phyloP scores from a whole-genome alignment of 2,329 filamentous ascomycete species.

The Ustulina deusta region DNA sequence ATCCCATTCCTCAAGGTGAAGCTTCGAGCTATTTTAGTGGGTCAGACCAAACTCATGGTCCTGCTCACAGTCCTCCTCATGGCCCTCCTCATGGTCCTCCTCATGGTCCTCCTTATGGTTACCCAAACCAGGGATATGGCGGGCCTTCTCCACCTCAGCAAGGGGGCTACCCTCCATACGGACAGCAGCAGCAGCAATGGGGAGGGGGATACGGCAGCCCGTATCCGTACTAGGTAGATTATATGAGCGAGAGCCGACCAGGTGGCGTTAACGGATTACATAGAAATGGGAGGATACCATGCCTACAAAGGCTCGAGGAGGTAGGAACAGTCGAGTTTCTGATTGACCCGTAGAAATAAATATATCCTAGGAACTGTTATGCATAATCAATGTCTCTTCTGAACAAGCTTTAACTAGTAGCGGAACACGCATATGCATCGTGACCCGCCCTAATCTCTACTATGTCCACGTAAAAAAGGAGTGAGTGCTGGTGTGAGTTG shows the following conservation, averaged over 20 bases:
- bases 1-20: slow-evolving; percentile 35
- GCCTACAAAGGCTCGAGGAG: slow-evolving; percentile 9
- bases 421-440: neutral
- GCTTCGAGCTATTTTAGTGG: slow-evolving; percentile 36
- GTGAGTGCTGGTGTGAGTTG: too few relatives aligned
- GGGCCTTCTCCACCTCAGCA: slow-evolving; percentile 34
- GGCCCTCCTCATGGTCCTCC: neutral
- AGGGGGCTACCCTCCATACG: slow-evolving; percentile 39
- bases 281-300: slow-evolving; percentile 21
- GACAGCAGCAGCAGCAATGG: slow-evolving; percentile 32
- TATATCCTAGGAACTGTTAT: neutral
- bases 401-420: neutral
- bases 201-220: slow-evolving; percentile 35
- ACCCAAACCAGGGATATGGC: slow-evolving; percentile 29
- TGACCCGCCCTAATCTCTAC: neutral
- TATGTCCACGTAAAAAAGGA: neutral
- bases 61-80: neutral
- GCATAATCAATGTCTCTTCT: neutral
- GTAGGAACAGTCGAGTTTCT: neutral
- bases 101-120: slow-evolving; percentile 1
- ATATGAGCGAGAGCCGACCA: neutral
- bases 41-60: slow-evolving; percentile 12
- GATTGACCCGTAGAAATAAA: neutral
- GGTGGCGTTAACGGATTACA: slow-evolving; percentile 26
- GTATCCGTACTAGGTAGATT: slow-evolving; percentile 35